phyloP scores from a whole-genome alignment of 148 eudicot genomes.

The Beta vulgaris region DNA sequence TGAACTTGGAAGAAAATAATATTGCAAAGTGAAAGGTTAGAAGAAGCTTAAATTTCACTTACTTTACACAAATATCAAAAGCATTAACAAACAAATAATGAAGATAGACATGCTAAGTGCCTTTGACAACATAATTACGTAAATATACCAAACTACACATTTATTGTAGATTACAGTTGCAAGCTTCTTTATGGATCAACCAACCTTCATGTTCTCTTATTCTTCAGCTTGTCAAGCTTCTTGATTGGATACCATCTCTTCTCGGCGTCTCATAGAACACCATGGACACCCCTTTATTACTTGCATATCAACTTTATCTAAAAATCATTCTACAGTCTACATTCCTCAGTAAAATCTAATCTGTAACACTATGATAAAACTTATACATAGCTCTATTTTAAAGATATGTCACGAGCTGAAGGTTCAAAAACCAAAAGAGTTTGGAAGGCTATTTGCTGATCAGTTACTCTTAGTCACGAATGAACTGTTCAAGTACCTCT shows the following conservation, averaged over 20 bases:
- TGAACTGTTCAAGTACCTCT: constrained; percentile 46
- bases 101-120: neutral
- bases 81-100: neutral
- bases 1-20: neutral
- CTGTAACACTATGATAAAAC: neutral
- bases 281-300: neutral
- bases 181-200: neutral
- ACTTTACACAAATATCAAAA: neutral
- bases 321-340: neutral
- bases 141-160: neutral
- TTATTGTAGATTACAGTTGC: neutral
- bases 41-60: neutral
- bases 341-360: neutral
- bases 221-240: neutral
- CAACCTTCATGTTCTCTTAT: neutral
- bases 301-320: neutral
- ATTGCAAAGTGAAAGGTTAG: neutral
- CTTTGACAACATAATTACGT: neutral
- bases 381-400: neutral
- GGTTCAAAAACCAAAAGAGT: neutral
- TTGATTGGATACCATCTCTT: neutral
- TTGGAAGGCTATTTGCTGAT: neutral
- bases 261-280: neutral
- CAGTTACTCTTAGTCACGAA: neutral
- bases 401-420: neutral